A percentile compares a stretch with the other conserved stretches of the same genome.
These are phyloP conservation scores for Colletotrichum melonis DNA, from an alignment of 2,329 filamentous ascomycete genomes.

Conservation along the genomic window DNA sequence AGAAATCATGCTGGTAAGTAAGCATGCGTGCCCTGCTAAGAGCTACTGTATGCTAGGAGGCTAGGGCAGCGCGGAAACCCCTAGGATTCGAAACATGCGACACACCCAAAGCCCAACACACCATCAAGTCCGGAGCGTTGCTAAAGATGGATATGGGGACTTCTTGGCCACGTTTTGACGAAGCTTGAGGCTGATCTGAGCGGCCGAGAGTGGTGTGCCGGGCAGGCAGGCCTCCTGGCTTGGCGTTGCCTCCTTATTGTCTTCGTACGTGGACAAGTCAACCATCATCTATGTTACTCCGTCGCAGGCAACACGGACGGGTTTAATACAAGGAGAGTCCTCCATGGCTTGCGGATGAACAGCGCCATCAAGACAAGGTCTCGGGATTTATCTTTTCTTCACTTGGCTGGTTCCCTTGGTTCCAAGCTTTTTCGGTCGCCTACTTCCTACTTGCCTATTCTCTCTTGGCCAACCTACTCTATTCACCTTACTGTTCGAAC, in stretches of 20 bases:
- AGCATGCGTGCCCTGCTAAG: not conserved
- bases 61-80: constrained; percentile 22
- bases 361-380: not conserved
- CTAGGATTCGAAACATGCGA: constrained; percentile 33
- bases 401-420: not conserved
- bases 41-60: not conserved
- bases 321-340: not conserved
- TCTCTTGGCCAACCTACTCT: not conserved
- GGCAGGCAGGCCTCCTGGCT: constrained; percentile 26
- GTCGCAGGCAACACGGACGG: not conserved
- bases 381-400: not conserved
- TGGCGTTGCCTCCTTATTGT: constrained; percentile 13
- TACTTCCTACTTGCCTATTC: not conserved
- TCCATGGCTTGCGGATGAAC: not conserved
- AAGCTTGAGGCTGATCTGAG: constrained; percentile 34
- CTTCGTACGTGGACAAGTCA: not conserved
- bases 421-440: not conserved
- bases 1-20: not conserved
- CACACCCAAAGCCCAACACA: constrained; percentile 17
- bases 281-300: no score
- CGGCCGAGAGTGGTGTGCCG: constrained; percentile 17
- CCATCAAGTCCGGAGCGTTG: constrained; percentile 2
- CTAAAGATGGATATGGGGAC: constrained; percentile 33
- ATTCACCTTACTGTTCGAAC: not conserved
- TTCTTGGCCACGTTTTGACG: constrained; percentile 34